phyloP scores from a whole-genome alignment of 331 rosid species.

The Acacia concinna region DNA sequence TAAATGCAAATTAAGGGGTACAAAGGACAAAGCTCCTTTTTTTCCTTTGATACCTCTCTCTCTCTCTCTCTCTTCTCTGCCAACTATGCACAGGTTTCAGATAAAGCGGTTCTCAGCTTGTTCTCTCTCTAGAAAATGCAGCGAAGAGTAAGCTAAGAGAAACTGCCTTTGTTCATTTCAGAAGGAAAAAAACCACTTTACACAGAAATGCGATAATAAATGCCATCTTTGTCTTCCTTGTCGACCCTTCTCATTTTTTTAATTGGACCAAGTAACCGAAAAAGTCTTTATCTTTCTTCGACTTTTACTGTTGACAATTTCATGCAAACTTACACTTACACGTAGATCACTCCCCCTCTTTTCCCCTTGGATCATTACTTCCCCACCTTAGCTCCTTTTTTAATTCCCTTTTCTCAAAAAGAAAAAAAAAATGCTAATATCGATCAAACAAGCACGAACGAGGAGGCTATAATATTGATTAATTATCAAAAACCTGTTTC shows the following conservation, averaged over 20 bases:
- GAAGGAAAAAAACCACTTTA: conserved; percentile 7
- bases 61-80: conserved; percentile 23
- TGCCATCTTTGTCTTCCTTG: conserved; percentile 38
- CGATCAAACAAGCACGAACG: not conserved
- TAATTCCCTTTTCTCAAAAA: not conserved
- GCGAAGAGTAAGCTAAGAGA: conserved; percentile 32
- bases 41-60: not conserved
- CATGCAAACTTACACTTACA: conserved; percentile 61
- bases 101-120: conserved; percentile 56
- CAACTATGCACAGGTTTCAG: conserved; percentile 33
- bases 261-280: conserved; percentile 44
- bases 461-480: not conserved
- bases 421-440: not conserved
- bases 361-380: conserved; percentile 29
- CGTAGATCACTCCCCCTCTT: conserved; percentile 44
- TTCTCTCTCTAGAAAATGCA: conserved; percentile 26
- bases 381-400: conserved; percentile 1
- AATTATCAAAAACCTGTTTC: not conserved
- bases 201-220: conserved; percentile 17
- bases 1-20: conserved; percentile 48
- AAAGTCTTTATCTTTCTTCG: conserved; percentile 36
- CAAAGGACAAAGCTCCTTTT: conserved; percentile 43
- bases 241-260: conserved; percentile 3
- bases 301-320: conserved; percentile 47
- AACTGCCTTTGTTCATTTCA: conserved; percentile 7